Conservation (phyloP, 164 flowering plant species). For the Liriodendron chinense region DNA sequence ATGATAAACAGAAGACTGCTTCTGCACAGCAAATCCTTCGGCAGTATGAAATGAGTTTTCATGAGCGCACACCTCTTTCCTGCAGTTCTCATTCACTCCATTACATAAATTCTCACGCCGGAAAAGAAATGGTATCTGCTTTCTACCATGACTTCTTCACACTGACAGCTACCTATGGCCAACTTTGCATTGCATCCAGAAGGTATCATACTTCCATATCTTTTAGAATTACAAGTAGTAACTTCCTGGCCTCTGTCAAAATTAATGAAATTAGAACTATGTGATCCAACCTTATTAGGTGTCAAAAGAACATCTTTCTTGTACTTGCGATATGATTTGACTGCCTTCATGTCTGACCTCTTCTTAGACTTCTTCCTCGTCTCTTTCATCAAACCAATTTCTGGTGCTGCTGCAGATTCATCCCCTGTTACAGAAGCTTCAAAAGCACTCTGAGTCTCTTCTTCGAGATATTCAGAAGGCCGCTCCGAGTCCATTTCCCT, state of each 20-base stretch:
- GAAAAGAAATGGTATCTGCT: neutral
- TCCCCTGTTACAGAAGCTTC: neutral
- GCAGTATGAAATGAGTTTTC: neutral
- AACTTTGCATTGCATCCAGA: slow-evolving; percentile 3
- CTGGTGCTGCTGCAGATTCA: neutral
- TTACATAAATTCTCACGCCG: neutral
- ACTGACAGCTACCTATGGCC: neutral
- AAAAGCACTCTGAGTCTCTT: neutral
- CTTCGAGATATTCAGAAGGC: slow-evolving; percentile 4
- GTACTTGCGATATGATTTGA: neutral
- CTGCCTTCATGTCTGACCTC: neutral
- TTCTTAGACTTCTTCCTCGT: neutral
- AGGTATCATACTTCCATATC: neutral
- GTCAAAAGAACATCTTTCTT: neutral
- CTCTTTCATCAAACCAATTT: neutral
- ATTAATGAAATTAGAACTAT: neutral
- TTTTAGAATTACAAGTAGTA: neutral
- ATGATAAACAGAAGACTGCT: neutral
- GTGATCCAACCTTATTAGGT: neutral
- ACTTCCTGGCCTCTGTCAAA: neutral
- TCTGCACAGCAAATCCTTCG: neutral
- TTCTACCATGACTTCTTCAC: neutral
- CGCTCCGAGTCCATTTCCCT: neutral
- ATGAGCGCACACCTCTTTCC: neutral
- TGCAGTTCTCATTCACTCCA: neutral